Conservation (phyloP, 371 early-diverging fungal species). For the Nematocida parisii region DNA sequence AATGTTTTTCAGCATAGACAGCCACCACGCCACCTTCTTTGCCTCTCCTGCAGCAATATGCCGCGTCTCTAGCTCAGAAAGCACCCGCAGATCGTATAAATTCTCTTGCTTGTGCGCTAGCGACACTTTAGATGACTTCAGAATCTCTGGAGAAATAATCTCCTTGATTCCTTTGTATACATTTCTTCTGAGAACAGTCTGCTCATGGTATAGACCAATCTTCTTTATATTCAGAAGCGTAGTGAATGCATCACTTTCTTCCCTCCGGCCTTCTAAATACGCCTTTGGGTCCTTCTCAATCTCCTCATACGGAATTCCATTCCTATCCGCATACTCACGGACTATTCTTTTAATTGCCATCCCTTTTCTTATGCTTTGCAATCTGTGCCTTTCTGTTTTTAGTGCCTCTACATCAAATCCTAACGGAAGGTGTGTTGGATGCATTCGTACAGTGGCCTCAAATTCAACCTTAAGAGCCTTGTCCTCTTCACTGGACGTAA, state of each 20-base stretch:
- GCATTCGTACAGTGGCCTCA: slow-evolving; percentile 52
- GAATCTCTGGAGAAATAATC: slow-evolving; percentile 45
- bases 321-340: slow-evolving; percentile 14
- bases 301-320: slow-evolving; percentile 9
- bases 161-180: slow-evolving; percentile 51
- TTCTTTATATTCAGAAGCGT: slow-evolving; percentile 46
- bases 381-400: slow-evolving; percentile 31
- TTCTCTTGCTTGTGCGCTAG: slow-evolving; percentile 42
- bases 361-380: slow-evolving; percentile 19
- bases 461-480: slow-evolving; percentile 48
- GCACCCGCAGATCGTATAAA: slow-evolving; percentile 41
- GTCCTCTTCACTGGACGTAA: slow-evolving; percentile 49
- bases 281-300: slow-evolving; percentile 20
- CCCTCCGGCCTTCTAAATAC: slow-evolving; percentile 6
- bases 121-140: slow-evolving; percentile 20
- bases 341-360: slow-evolving; percentile 22
- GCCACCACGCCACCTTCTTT: slow-evolving; percentile 53
- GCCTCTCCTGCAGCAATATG: slow-evolving; percentile 52
- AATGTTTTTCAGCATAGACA: slow-evolving; percentile 20
- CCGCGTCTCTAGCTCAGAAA: slow-evolving; percentile 44
- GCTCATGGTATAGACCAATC: slow-evolving; percentile 31
- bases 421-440: slow-evolving; percentile 49
- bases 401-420: slow-evolving; percentile 55
- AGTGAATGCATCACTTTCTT: slow-evolving; percentile 15
- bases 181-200: slow-evolving; percentile 40